Base-by-base conservation (phyloP, 2,329 filamentous ascomycete genomes). In the Sordariomycetes sp. region DNA sequence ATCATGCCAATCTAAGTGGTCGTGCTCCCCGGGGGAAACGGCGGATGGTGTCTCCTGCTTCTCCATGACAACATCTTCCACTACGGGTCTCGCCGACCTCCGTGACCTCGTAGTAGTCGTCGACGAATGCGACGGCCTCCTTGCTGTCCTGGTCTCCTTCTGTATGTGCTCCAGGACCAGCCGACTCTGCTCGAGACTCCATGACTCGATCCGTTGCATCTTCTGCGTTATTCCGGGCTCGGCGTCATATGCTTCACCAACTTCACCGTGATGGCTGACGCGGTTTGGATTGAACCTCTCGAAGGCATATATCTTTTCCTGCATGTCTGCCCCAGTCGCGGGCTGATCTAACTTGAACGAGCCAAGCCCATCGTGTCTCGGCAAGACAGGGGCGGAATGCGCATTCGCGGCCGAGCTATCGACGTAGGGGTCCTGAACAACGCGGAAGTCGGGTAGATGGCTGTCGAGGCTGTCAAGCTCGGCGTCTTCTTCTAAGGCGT, bases 381-480 rank as follows among this genome's bases (percentile, higher is more conserved):
- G 94, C n/a, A 99, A 78, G 2, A 96, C 82, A 0, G 88, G 84
- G 20, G 78, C 76, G 22, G 81, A 75, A 61, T 81, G 82, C 52
- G 81, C 74, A 65, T 60, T 70, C 70, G 61, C 71, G 67, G 59
- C 75, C 64, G 63, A 71, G 57, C 61, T 70, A 63, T 54, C 69
- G 64, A 62, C 70, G 64, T 64, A 78, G 32, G 68, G 73, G 56
- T 65, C 65, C 8, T 78, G 74, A 7, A 75, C 76, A 52, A 89
- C 84, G 55, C 90, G 83, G 66, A 96, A 96, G 51, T 90, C 91
- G 62, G 91, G 87, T 1, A 97, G 76, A 57, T 95, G 91, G 66
- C 92, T 91, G 68, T 97, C 92, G 48, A 97, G 77, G 67, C 90
- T 96, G 68, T 99, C 94, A 52, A 97, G 76, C 68, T 97, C 92